A percentile compares a stretch with the other conserved stretches of the same genome.
Evolutionary conservation across 1,139 yeast genomes (phyloP).

Genomic region (Nadsonia commutata): DNA sequence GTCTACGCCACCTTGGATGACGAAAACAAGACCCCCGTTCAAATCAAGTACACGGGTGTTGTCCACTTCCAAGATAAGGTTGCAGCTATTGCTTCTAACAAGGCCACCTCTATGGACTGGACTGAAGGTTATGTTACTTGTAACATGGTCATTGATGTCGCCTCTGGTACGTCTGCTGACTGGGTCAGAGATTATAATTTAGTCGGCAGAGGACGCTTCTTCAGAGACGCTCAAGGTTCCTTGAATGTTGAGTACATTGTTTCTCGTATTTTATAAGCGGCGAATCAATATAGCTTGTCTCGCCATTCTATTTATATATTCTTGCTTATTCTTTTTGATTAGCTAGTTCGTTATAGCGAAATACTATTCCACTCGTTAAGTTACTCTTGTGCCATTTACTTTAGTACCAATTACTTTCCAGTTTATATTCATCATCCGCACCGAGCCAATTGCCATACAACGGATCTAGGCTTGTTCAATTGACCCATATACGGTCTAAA

Average conservation of each 20-base stretch:
- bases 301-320: neutral
- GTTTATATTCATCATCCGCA: neutral
- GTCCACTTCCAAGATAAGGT: slow-evolving; percentile 26
- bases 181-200: slow-evolving; percentile 35
- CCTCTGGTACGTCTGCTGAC: slow-evolving; percentile 29
- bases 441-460: neutral
- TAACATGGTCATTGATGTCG: slow-evolving; percentile 31
- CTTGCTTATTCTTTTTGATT: neutral
- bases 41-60: slow-evolving; percentile 29
- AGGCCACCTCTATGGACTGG: slow-evolving; percentile 22
- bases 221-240: slow-evolving; percentile 29
- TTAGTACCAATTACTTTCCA: neutral
- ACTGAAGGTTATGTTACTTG: slow-evolving; percentile 35
- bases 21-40: slow-evolving; percentile 25
- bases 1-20: slow-evolving; percentile 29
- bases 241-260: slow-evolving; percentile 38
- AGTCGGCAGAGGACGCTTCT: slow-evolving; percentile 40
- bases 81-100: slow-evolving; percentile 24
- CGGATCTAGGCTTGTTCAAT: neutral
- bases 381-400: neutral
- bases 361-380: neutral
- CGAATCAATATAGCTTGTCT: neutral
- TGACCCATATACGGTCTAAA: neutral
- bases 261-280: slow-evolving; percentile 9
- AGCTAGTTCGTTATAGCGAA: too few relatives aligned